A percentile compares a stretch with the other conserved stretches of the same genome.
Conservation (phyloP, 257 asterid species). For the Nicotiana undulata region DNA sequence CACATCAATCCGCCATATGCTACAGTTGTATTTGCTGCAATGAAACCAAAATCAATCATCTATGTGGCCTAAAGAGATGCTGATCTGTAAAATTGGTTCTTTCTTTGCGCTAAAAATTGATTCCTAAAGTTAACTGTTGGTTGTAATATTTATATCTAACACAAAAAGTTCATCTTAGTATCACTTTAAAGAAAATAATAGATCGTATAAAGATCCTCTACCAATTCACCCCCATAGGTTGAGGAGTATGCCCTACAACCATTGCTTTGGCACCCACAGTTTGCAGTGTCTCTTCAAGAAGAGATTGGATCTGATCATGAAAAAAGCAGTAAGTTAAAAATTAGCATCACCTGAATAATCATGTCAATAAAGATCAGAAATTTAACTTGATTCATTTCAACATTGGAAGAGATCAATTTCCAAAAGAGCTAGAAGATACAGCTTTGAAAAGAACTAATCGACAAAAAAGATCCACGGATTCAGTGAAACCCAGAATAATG, state of each 20-base stretch:
- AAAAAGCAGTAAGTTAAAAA: not conserved
- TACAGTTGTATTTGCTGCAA: conserved; percentile 66
- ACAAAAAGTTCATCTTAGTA: not conserved
- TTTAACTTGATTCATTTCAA: not conserved
- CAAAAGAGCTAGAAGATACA: not conserved
- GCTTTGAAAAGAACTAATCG: not conserved
- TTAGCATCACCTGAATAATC: not conserved
- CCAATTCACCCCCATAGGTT: conserved; percentile 82
- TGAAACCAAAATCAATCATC: conserved; percentile 5
- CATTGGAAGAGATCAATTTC: not conserved
- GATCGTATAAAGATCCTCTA: conserved; percentile 17
- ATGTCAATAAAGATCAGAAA: not conserved
- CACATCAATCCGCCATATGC: conserved; percentile 87
- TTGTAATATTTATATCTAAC: not conserved
- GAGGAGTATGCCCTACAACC: conserved; percentile 99
- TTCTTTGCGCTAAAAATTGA: not conserved
- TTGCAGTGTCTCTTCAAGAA: conserved; percentile 70
- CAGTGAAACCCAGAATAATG: not conserved
- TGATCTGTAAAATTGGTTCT: not conserved
- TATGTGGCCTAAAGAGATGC: not conserved
- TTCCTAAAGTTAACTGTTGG: not conserved
- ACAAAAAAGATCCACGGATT: not conserved
- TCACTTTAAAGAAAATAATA: not conserved
- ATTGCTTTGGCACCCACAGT: conserved; percentile 81
- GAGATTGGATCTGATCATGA: conserved; percentile 51